A percentile compares a stretch with the other conserved stretches of the same genome.
Evolutionary conservation across 2,329 filamentous ascomycete species (phyloP).

Genomic region (Penicillium psychrosexuale): DNA sequence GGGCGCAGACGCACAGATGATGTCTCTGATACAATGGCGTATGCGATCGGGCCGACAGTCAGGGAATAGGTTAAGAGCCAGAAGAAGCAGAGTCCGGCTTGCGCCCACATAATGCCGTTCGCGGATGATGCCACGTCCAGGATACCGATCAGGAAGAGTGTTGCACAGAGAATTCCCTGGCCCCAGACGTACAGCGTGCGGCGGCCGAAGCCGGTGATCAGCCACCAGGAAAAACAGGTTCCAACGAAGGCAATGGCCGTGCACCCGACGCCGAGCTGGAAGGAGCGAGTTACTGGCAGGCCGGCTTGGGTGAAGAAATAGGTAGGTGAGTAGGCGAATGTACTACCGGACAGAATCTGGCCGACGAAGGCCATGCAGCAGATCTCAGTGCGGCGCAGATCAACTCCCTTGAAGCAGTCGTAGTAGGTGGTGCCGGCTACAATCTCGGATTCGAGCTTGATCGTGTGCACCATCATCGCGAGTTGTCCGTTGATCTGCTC

Average conservation of each 20-base stretch:
- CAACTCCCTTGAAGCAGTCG: constrained; percentile 33
- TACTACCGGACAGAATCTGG: constrained; percentile 37
- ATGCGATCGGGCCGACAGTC: constrained; percentile 55
- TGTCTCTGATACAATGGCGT: constrained; percentile 53
- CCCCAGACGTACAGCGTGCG: constrained; percentile 41
- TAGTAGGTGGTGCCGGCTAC: constrained; percentile 28
- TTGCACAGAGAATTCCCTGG: constrained; percentile 26
- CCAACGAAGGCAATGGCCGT: constrained; percentile 54
- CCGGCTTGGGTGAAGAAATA: constrained; percentile 45
- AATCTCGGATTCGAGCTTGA: constrained; percentile 31
- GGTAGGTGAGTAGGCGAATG: constrained; percentile 37
- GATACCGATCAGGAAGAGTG: constrained; percentile 31
- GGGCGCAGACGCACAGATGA: constrained; percentile 54
- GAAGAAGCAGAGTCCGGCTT: constrained; percentile 47
- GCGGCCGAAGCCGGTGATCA: constrained; percentile 39
- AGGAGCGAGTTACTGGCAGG: constrained; percentile 32
- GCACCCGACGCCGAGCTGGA: constrained; percentile 44
- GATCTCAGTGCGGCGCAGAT: constrained; percentile 43
- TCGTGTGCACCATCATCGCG: constrained; percentile 40
- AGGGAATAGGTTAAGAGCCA: constrained; percentile 57
- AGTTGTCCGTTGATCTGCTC: constrained; percentile 26
- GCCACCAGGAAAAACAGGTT: constrained; percentile 51
- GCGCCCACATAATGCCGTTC: constrained; percentile 30
- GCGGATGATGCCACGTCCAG: constrained; percentile 22
- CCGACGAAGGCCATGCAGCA: constrained; percentile 37